Evolutionary conservation across 129 eudicot genomes (phyloP).

Genomic region (Silybum marianum): DNA sequence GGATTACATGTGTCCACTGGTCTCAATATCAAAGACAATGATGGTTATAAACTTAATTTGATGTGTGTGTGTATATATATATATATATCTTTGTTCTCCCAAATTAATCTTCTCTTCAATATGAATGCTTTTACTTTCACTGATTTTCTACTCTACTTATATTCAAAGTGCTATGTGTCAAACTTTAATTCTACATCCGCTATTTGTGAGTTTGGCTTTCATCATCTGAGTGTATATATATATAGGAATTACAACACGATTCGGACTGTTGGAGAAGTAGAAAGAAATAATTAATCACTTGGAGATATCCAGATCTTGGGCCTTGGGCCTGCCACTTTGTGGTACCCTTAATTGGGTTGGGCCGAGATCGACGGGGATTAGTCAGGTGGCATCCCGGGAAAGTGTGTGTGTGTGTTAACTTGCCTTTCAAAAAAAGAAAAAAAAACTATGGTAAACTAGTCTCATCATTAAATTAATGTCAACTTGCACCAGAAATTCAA

Average conservation of each 20-base stretch:
- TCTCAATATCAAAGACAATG: conserved; percentile 79
- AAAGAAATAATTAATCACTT: conserved; percentile 20
- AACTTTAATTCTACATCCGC: conserved; percentile 29
- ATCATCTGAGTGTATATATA: conserved; percentile 28
- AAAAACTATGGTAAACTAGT: too few relatives aligned
- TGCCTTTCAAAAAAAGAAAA: conserved; percentile 27
- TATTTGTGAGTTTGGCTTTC: conserved; percentile 56
- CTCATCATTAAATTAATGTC: neutral
- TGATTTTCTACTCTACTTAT: conserved; percentile 36
- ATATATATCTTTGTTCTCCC: conserved; percentile 38
- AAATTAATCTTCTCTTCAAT: conserved; percentile 38
- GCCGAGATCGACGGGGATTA: too few relatives aligned
- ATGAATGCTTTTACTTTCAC: conserved; percentile 43
- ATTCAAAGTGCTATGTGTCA: conserved; percentile 31
- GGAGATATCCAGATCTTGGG: too few relatives aligned
- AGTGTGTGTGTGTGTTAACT: too few relatives aligned
- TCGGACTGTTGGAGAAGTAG: neutral
- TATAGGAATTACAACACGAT: conserved; percentile 9
- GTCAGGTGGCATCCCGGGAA: too few relatives aligned
- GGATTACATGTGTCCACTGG: conserved; percentile 96
- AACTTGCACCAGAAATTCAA: neutral
- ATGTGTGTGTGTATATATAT: neutral
- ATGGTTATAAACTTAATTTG: conserved; percentile 40
- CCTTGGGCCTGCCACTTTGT: too few relatives aligned
- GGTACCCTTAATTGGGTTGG: too few relatives aligned